These are phyloP conservation scores for Dendrobium catenatum DNA, from an alignment of 106 monocot species.

Conservation along the genomic window DNA sequence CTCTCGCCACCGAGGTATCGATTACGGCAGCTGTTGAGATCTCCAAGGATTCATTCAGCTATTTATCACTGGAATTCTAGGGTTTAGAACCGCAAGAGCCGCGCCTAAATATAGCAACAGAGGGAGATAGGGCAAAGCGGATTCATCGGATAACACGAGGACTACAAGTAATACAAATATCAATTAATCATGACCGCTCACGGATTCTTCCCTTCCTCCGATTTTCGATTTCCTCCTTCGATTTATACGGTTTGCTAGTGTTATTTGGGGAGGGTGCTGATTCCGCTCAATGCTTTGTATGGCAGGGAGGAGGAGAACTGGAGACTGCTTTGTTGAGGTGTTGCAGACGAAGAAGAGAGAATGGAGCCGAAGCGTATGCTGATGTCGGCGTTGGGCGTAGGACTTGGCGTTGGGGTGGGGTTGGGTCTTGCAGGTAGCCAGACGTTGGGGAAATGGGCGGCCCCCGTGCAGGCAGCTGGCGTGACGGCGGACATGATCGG, in stretches of 20 bases:
- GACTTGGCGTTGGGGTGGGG: conserved; percentile 55
- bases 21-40: neutral
- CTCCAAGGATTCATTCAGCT: neutral
- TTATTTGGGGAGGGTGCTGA: neutral
- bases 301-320: neutral
- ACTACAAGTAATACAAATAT: neutral
- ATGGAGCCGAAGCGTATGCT: conserved; percentile 58
- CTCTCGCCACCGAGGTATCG: neutral
- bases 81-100: neutral
- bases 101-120: neutral
- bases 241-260: neutral
- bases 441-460: conserved; percentile 30
- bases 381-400: conserved; percentile 57
- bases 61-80: neutral
- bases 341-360: neutral
- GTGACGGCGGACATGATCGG: conserved; percentile 38
- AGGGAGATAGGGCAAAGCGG: neutral
- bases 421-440: conserved; percentile 36
- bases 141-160: conserved; percentile 3
- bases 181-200: neutral
- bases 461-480: conserved; percentile 4
- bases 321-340: neutral
- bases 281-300: neutral
- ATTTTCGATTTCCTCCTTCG: neutral
- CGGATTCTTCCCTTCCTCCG: neutral